Base-by-base conservation (phyloP, 1,139 yeast genomes). In the Geotrichum klebahnii region DNA sequence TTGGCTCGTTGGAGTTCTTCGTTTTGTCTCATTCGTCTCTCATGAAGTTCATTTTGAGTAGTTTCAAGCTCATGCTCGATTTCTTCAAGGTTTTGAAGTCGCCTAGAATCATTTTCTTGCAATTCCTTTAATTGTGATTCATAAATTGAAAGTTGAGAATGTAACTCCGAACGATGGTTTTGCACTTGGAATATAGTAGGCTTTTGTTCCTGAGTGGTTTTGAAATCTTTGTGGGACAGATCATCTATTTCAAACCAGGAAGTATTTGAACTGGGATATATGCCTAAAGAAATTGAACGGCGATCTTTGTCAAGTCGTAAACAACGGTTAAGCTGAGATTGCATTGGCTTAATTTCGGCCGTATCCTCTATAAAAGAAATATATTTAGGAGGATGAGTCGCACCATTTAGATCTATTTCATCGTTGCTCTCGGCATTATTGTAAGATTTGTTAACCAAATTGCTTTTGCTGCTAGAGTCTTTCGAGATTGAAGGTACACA, bases 31-130 rank as follows among this genome's bases (percentile, higher is more conserved):
- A 26, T 16, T 20, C 51, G 37, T 23, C 51, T 32, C 10, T 20
- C 26, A 8, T 42, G 44, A 4, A 48, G 47, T 14, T 48, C 51
- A 5, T 33, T 22, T 17, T 48, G 43, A 1, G 46, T 37, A 9
- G 36, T 19, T 22, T 42, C 51, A 6, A 48, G 29, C 35, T 48
- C 51, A 14, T 42, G 47, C 26, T 48, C 51, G 16, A 48, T 42
- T n/a, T 19, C 51, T 22, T 48, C 51, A 22, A 48, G 29, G 16
- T 42, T 39, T 4, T 48, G 45, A 1, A 42, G 34, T 17, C 51
- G 41, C 28, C 38, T 28, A 5, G 23, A 17, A 19, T 48, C 51
- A 23, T 37, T 42, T 19, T 42, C 47, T 23, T 42, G 47, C 26
- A 48, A 20, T 16, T 35, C 43, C n/a, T 36, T 14, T 3, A 48